These are phyloP conservation scores for Neurospora sp. DNA, from an alignment of 495 filamentous ascomycete species.

Conservation along the genomic window DNA sequence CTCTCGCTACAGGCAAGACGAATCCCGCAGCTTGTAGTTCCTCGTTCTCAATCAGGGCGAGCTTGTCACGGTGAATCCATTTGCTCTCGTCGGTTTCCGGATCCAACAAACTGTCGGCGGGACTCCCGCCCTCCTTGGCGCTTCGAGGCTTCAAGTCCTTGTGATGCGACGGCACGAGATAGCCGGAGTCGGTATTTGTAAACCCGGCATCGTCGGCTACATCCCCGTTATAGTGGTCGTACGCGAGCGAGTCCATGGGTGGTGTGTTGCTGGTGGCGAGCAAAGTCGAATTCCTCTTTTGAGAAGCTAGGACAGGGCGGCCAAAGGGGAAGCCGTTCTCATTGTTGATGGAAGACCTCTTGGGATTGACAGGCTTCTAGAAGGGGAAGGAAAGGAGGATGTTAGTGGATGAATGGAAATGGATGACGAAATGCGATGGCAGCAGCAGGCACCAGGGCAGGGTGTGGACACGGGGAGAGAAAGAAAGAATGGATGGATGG, in stretches of 20 bases:
- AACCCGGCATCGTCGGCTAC: slow-evolving; percentile 8
- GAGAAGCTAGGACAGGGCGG: slow-evolving; percentile 12
- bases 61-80: slow-evolving; percentile 96
- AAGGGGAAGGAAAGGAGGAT: slow-evolving; percentile 1
- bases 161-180: slow-evolving; percentile 12
- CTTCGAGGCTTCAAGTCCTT: slow-evolving; percentile 35
- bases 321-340: slow-evolving; percentile 8
- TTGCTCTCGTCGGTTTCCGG: slow-evolving; percentile 39
- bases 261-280: slow-evolving; percentile 2
- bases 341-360: slow-evolving; percentile 6
- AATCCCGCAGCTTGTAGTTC: slow-evolving; percentile 86
- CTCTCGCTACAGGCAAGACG: slow-evolving; percentile 51
- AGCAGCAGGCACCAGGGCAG: background rate
- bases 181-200: slow-evolving; percentile 7
- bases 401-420: background rate
- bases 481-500: background rate
- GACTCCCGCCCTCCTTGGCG: slow-evolving; percentile 44
- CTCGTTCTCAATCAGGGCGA: slow-evolving; percentile 85
- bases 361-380: slow-evolving; percentile 13
- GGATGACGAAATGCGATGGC: background rate
- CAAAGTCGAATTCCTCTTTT: slow-evolving; percentile 24
- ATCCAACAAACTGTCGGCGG: slow-evolving; percentile 47
- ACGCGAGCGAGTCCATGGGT: slow-evolving; percentile 6
- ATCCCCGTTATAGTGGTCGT: slow-evolving; percentile 11
- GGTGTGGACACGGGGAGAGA: background rate